phyloP scores from a whole-genome alignment of 345 rosid species.

The Aethionema arabicum region DNA sequence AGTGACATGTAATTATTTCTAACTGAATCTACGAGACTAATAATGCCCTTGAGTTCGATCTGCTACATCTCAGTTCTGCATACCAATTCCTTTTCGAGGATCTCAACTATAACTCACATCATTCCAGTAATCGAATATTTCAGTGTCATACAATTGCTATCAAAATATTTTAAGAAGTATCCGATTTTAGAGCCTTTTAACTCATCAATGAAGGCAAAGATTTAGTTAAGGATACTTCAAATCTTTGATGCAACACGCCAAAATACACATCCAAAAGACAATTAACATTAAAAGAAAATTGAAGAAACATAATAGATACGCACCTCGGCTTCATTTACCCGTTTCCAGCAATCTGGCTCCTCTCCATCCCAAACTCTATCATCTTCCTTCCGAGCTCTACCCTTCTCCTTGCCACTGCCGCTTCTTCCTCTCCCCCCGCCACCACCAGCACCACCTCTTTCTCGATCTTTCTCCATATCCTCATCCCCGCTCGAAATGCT shows the following conservation, averaged over 20 bases:
- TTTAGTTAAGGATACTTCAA: not conserved
- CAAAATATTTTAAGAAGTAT: not conserved
- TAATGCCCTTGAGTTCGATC: conserved; percentile 4
- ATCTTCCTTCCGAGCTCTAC: conserved; percentile 55
- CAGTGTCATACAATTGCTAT: not conserved
- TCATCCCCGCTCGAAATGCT: conserved; percentile 99
- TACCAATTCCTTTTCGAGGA: not conserved
- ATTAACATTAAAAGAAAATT: not conserved
- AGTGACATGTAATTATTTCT: not conserved
- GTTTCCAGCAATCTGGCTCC: conserved; percentile 97
- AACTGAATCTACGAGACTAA: conserved; percentile 10
- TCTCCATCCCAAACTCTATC: conserved; percentile 79
- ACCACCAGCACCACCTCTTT: conserved; percentile 34
- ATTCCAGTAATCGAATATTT: not conserved
- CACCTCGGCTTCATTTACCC: conserved; percentile 91
- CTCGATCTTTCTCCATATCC: conserved; percentile 55
- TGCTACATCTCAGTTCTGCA: conserved; percentile 12
- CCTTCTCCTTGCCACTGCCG: conserved; percentile 36
- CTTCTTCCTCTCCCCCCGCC: conserved; percentile 38
- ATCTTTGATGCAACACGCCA: conserved; percentile 2
- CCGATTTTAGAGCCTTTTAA: not conserved
- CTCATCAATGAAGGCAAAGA: conserved; percentile 11
- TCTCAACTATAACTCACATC: not conserved
- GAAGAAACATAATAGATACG: not conserved
- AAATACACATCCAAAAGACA: not conserved